A percentile compares a stretch with the other conserved stretches of the same genome.
Evolutionary conservation across 2,329 filamentous ascomycete species (phyloP).

Genomic region (Aspergillus glaucus): DNA sequence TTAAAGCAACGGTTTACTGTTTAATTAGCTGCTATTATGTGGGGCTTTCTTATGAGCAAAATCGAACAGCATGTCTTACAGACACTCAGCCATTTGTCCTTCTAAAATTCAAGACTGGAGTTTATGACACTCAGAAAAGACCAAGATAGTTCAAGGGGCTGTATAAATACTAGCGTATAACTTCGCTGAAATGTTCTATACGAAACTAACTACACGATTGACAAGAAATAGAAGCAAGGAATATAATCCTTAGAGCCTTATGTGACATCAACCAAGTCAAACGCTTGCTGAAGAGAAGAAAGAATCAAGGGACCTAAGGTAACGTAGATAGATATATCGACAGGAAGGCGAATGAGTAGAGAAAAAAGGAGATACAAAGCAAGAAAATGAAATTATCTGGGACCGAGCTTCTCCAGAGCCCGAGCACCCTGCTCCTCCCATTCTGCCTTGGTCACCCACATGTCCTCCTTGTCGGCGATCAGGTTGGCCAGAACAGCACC

Average conservation of each 20-base stretch:
- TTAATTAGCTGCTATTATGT: no score
- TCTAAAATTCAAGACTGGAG: no score
- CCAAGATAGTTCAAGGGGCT: neutral
- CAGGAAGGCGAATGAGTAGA: constrained; percentile 11
- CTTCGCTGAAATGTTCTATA: constrained; percentile 1
- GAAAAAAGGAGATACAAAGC: constrained; percentile 12
- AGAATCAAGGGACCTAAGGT: neutral
- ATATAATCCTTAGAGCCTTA: constrained; percentile 1
- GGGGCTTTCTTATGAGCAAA: no score
- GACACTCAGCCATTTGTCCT: no score
- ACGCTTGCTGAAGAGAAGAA: neutral
- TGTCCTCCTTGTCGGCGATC: constrained; percentile 97
- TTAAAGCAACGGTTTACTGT: no score
- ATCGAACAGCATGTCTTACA: no score
- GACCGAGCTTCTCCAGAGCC: constrained; percentile 85
- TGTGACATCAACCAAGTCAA: neutral
- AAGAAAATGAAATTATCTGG: constrained; percentile 53
- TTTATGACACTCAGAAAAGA: no score
- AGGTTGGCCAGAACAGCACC: constrained; percentile 96
- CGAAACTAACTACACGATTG: neutral
- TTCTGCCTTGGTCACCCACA: constrained; percentile 97
- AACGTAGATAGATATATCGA: constrained; percentile 6
- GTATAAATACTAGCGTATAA: neutral
- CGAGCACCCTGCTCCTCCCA: constrained; percentile 89
- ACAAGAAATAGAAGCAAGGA: neutral